Evolutionary conservation across 257 asterid genomes (phyloP), one percentile per base, ranked within the genome.

Genomic region (Petunia secreta): DNA sequence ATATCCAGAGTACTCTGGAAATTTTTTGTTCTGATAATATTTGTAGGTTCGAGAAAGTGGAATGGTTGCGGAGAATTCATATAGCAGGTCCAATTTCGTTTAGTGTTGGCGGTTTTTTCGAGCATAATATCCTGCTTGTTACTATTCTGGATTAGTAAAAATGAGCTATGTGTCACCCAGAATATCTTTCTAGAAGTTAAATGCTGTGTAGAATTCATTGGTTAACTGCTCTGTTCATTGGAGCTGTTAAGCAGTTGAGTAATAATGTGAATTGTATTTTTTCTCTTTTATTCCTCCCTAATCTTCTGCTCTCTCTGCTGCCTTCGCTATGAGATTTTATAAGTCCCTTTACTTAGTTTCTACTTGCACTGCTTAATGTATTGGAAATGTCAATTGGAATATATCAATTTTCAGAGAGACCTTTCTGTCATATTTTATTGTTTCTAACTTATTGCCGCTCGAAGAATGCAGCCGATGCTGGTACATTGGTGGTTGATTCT

Each of bases 401-500:
- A 69, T 48, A 34, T 71, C 58, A 71, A 44, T 71, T 48, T 50
- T 48, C 48, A 50, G 60, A 52, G 57, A 48, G 60, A 48, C 60
- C 60, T 48, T 48, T 34, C 48, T 3, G 77, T 71, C 60, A 71
- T 13, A 38, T 71, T 50, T 73, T 50, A 73, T 34, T 25, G 7
- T 66, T 71, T 80, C 73, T 79, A 81, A 79, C 85, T 69, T 25
- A 36, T 36, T 6, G 13, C 78, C 69, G 78, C 43, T 38, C 83
- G 82, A 75, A 68, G 53, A 79, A 39, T 84, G 80, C 89, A 93
- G 98, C 95, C 84, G 98, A 90, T 88, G 91, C 92, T 68, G 99
- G 97, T 68, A 81, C 97, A n/a, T 84, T 76, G 71, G 99, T 92
- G 66, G 99, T 92, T 34, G 99, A 96, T 83, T 94, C 99, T 15